A percentile compares a stretch with the other conserved stretches of the same genome.
phyloP scores from a whole-genome alignment of 306 rosid species.

The Crotalaria pallida region DNA sequence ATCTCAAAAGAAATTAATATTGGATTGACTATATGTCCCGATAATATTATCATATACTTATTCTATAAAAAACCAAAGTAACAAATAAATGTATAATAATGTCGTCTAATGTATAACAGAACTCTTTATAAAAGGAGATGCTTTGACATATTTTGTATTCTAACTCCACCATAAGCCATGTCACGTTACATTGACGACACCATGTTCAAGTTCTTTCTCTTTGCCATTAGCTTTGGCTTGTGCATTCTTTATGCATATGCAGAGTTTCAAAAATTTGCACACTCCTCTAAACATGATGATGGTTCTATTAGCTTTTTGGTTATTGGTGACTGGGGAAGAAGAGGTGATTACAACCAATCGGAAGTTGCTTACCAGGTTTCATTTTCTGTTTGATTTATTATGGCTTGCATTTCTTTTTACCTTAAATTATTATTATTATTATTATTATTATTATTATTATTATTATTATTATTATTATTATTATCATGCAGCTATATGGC shows the following conservation, averaged over 20 bases:
- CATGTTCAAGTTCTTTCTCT: slow-evolving; percentile 7
- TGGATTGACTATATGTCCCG: too few species aligned
- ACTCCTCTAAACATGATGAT: slow-evolving; percentile 31
- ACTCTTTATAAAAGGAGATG: not conserved
- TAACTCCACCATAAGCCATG: slow-evolving; percentile 8
- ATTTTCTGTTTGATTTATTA: not conserved
- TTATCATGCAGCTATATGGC: not conserved
- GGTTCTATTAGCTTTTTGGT: slow-evolving; percentile 49
- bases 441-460: not conserved
- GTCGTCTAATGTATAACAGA: too few species aligned
- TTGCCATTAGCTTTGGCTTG: slow-evolving; percentile 17
- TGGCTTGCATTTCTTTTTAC: not conserved
- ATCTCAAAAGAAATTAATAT: too few species aligned
- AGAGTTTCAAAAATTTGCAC: slow-evolving; percentile 37
- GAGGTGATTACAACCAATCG: slow-evolving; percentile 49
- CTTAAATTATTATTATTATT: not conserved
- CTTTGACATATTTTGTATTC: not conserved
- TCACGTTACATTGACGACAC: not conserved
- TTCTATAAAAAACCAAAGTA: too few species aligned
- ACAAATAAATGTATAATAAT: too few species aligned
- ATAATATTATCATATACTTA: too few species aligned
- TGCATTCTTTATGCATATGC: slow-evolving; percentile 28
- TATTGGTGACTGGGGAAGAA: slow-evolving; percentile 57
- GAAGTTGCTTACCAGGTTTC: slow-evolving; percentile 43
- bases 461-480: too few species aligned